These are phyloP conservation scores for Porodaedalea pini DNA, from an alignment of 1,284 basidiomycete genomes.

Conservation along the genomic window DNA sequence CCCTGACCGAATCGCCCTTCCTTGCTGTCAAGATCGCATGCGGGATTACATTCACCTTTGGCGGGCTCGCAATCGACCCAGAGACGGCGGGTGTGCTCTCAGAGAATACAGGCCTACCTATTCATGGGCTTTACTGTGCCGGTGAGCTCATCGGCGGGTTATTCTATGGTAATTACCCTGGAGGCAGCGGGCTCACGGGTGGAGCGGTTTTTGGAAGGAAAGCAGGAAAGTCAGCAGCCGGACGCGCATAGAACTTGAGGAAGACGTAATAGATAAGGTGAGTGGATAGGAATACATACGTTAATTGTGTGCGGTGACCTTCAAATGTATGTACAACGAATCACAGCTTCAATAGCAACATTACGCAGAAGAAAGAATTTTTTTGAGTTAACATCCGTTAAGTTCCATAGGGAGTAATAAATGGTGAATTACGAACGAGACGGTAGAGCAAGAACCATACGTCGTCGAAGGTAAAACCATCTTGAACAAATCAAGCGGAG, in stretches of 20 bases:
- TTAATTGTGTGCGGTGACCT: background rate
- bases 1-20: constrained; percentile 49
- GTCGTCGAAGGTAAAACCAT: background rate
- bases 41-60: constrained; percentile 71
- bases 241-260: constrained; percentile 16
- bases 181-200: constrained; percentile 63
- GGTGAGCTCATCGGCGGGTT: constrained; percentile 66
- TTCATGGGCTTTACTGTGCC: constrained; percentile 56
- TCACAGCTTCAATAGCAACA: too few relatives aligned
- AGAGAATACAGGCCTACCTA: constrained; percentile 36
- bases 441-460: background rate
- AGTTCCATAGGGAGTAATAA: too few relatives aligned
- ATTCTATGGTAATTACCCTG: constrained; percentile 62
- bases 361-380: too few relatives aligned
- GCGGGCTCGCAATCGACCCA: constrained; percentile 57
- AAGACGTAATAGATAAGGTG: too few relatives aligned
- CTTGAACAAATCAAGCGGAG: background rate
- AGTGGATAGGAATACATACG: background rate
- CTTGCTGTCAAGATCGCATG: constrained; percentile 64
- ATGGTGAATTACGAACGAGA: background rate
- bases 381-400: too few relatives aligned
- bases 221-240: constrained; percentile 49
- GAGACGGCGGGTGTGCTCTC: constrained; percentile 49
- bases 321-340: too few relatives aligned
- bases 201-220: constrained; percentile 65